Evolutionary conservation across 2,329 filamentous ascomycete species (phyloP), one percentile per base, ranked within the genome.

Genomic region (Apiospora aurea): DNA sequence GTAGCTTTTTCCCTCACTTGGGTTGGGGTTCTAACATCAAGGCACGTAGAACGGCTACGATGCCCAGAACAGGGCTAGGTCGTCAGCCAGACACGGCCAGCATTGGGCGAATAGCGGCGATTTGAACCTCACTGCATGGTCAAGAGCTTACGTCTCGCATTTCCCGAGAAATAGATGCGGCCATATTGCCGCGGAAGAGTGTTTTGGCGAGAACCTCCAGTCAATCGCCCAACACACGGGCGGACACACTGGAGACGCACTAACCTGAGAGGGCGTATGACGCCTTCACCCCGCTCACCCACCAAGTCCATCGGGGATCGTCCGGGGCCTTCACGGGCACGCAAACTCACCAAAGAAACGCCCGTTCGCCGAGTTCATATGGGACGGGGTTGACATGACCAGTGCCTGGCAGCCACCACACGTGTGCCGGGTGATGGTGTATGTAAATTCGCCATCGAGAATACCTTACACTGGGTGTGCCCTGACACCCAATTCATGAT

Each of bases 11-110:
- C n/a, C 57, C 10, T n/a, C 7, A n/a, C 57, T 34, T 64, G 57
- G 57, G 57, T 64, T 64, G 57, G 57, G 57, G 57, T n/a, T 64
- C 57, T 21, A n/a, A 41, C 34, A 24, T 64, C 57, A 61, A 21
- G 53, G 10, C 18, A 41, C 57, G 18, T 6, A 41, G 34, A 64
- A 41, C 57, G 34, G 29, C 18, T 41, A 13, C 34, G 34, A 41
- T n/a, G 16, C 34, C 53, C 7, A 61, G 16, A 61, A 61, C 53
- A 11, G 53, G 53, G 14, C 21, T 61, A 61, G 53, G 16, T 61
- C 53, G 18, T 57, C 26, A 18, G 51, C 34, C 26, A 57, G 51
- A 57, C 14, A 38, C 29, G 7, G 29, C 26, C 29, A 29, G 18
- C 16, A 2, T 61, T 5, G 53, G 29, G 53, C 53, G 26, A 61